Evolutionary conservation across 192 early-diverging fungal species (phyloP), one percentile per base, ranked within the genome.

Genomic region (Coemansia sp.): DNA sequence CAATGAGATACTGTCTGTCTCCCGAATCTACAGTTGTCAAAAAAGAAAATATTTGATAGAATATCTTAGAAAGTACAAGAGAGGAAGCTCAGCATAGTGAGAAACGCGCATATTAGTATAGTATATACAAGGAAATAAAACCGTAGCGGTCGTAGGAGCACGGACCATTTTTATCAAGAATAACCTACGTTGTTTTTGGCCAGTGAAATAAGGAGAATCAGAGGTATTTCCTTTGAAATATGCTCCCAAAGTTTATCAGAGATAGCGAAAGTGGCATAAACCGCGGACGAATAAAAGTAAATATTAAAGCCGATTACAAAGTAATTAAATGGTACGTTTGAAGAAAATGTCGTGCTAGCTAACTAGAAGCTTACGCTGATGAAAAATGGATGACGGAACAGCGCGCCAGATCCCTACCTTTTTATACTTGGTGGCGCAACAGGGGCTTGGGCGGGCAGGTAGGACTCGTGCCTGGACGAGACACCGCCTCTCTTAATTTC

Each of bases 381-480:
- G 51, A 21, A 26, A 26, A 26, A 9, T 20, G 12, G 24, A 7
- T 26, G 23, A 8, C 51, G 7, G 51, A 53, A 53, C 51, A 26
- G 24, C 8, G 24, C 51, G 51, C 23, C 8, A 21, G 51, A 23
- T 24, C 26, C 51, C 24, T 26, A 26, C 14, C 24, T 10, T 24
- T 59, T 36, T 59, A 59, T 26, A 59, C 35, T 38, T 16, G 34
- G 57, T 59, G 57, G 57, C 57, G 57, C 57, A 36, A 59, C 23
- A 26, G 8, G 9, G 15, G 14, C 51, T 24, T 8, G 39, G 39
- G 39, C 39, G 51, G 12, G 30, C 30, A 30, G 30, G 30, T 30
- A 30, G 9, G 23, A 24, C 21, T 26, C 15, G 51, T 53, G 24
- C 23, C 26, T 26, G 6, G 8, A 12, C 23, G 14, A 53, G 51